Evolutionary conservation across 257 asterid genomes (phyloP).

Genomic region (Scutellaria galericulata): DNA sequence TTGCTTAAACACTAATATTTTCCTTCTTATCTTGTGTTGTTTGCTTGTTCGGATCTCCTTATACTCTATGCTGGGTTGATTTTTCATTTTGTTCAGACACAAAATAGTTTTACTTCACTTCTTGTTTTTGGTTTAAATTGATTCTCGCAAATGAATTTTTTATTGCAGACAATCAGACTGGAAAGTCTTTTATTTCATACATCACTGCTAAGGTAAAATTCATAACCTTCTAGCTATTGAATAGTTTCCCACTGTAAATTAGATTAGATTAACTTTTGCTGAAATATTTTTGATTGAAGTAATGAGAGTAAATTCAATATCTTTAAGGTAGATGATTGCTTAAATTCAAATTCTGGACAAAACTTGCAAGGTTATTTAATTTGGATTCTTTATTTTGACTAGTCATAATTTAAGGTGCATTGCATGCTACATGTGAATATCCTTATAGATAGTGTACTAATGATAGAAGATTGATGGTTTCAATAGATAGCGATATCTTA

Average conservation of each 20-base stretch:
- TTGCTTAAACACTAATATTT: not conserved
- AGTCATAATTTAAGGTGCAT: no score
- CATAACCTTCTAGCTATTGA: conserved; percentile 30
- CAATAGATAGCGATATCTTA: no score
- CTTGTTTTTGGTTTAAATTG: conserved; percentile 8
- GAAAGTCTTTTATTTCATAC: conserved; percentile 83
- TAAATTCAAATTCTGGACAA: not conserved
- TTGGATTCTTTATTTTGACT: not conserved
- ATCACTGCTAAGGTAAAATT: conserved; percentile 87
- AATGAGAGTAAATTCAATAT: conserved; percentile 18
- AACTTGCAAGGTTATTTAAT: not conserved
- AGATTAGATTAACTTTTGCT: conserved; percentile 18
- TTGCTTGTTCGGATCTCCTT: conserved; percentile 24
- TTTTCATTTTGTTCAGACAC: conserved; percentile 19
- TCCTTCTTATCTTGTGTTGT: not conserved
- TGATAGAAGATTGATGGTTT: no score
- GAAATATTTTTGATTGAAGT: conserved; percentile 15
- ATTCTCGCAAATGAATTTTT: conserved; percentile 33
- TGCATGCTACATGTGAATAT: no score
- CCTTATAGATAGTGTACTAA: no score
- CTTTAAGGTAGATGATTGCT: conserved; percentile 20
- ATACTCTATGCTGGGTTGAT: conserved; percentile 13
- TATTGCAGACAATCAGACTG: conserved; percentile 85
- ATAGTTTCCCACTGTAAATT: conserved; percentile 24
- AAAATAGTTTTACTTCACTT: conserved; percentile 14